Conservation (phyloP, 2,329 filamentous ascomycete species). For the Fusarium haematococcum region DNA sequence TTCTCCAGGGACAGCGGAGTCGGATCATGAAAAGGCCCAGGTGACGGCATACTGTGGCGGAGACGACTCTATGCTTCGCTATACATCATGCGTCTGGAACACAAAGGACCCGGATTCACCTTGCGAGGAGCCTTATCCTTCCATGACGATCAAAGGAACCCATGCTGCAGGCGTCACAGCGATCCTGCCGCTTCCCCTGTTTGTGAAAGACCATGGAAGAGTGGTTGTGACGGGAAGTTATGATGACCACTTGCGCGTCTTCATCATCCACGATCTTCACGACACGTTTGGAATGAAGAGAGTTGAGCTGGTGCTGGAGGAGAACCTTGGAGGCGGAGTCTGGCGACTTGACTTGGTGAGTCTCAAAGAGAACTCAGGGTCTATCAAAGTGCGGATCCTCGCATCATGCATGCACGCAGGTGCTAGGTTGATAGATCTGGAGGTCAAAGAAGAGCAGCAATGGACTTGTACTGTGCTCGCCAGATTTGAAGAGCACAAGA, state of each 20-base stretch:
- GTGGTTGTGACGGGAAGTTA: conserved; percentile 90
- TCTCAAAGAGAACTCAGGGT: conserved; percentile 40
- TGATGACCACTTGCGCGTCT: conserved; percentile 83
- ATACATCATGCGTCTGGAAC: conserved; percentile 51
- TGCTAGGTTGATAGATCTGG: conserved; percentile 70
- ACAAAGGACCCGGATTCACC: conserved; percentile 12
- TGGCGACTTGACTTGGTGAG: conserved; percentile 82
- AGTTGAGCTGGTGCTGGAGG: conserved; percentile 68
- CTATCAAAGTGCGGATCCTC: conserved; percentile 64
- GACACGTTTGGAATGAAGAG: conserved; percentile 55
- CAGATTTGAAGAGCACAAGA: conserved; percentile 85
- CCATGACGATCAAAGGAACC: conserved; percentile 53
- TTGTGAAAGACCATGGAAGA: conserved; percentile 56
- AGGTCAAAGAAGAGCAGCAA: conserved; percentile 48
- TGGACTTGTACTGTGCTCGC: conserved; percentile 76
- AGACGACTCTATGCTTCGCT: conserved; percentile 76
- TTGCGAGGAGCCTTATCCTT: conserved; percentile 40
- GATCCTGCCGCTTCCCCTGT: conserved; percentile 75
- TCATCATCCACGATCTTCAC: conserved; percentile 60
- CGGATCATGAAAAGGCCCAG: conserved; percentile 35
- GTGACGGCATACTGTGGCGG: conserved; percentile 75
- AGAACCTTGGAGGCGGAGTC: conserved; percentile 81
- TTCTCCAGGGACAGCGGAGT: conserved; percentile 48
- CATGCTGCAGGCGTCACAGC: conserved; percentile 90
- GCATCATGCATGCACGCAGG: conserved; percentile 97